A percentile compares a stretch with the other conserved stretches of the same genome.
Evolutionary conservation across 2,329 filamentous ascomycete species (phyloP).

Genomic region (Penicillium expansum): DNA sequence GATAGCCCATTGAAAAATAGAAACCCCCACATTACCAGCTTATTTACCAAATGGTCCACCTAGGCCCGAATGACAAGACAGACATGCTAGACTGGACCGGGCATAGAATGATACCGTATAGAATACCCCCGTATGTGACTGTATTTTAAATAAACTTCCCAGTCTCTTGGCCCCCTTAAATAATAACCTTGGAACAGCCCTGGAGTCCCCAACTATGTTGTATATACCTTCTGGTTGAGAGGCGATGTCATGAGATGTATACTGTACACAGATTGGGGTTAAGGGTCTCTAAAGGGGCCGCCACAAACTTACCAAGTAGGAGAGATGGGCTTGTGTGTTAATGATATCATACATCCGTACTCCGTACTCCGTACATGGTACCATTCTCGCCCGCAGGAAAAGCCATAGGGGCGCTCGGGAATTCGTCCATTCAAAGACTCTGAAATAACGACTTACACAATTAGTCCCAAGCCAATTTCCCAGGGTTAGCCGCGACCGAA

Average conservation of each 20-base stretch:
- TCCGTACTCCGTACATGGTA: not conserved
- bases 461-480: conserved; percentile 5
- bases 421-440: not conserved
- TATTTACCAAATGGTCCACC: not conserved
- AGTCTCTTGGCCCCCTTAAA: not conserved
- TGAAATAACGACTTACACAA: not conserved
- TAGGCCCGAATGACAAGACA: not conserved
- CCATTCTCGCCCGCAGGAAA: not conserved
- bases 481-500: conserved; percentile 10
- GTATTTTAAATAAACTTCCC: not conserved
- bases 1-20: conserved; percentile 10
- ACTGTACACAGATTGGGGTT: not conserved
- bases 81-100: not conserved
- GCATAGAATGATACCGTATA: not conserved
- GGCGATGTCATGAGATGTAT: not conserved
- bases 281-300: not conserved
- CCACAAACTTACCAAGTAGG: not conserved
- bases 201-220: not conserved
- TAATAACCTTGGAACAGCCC: too few relatives aligned
- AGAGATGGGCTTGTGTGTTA: not conserved
- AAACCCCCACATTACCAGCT: conserved; percentile 14
- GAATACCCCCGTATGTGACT: not conserved
- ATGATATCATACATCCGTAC: conserved; percentile 7
- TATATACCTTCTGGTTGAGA: not conserved
- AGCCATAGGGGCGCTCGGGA: not conserved